phyloP scores from a whole-genome alignment of 2,329 filamentous ascomycete genomes.

The Beauveria rudraprayagi region DNA sequence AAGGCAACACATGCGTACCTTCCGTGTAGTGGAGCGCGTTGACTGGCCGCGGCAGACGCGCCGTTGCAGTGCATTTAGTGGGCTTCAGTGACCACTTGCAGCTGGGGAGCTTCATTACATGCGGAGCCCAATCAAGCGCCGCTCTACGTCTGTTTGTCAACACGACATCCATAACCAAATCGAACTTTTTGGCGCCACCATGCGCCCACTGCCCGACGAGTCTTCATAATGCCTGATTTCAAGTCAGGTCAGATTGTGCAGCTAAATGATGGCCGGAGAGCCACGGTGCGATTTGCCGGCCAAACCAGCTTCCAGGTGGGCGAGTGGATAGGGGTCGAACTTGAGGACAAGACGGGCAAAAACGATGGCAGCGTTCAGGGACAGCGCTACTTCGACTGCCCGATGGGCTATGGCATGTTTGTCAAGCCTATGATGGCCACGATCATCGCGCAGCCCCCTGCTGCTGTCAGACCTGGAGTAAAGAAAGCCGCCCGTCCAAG shows the following conservation, averaged over 20 bases:
- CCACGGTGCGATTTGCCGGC: conserved; percentile 73
- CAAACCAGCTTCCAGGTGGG: conserved; percentile 71
- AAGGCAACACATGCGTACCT: not conserved
- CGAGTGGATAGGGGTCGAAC: conserved; percentile 84
- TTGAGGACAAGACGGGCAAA: conserved; percentile 75
- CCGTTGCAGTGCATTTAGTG: not conserved
- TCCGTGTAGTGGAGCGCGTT: conserved; percentile 2
- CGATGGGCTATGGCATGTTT: conserved; percentile 73
- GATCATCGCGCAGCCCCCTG: conserved; percentile 43
- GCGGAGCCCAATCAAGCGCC: not conserved
- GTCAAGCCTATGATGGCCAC: conserved; percentile 64
- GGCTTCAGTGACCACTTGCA: not conserved
- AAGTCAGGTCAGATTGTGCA: conserved; percentile 66
- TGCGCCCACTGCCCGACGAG: conserved; percentile 22
- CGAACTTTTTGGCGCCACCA: conserved; percentile 19
- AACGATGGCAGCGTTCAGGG: conserved; percentile 91
- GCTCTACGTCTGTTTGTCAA: not conserved
- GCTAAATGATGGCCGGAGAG: conserved; percentile 70
- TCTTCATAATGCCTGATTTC: conserved; percentile 46
- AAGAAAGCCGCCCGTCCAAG: conserved; percentile 38
- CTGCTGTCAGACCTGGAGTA: conserved; percentile 30
- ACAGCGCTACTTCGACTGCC: conserved; percentile 81
- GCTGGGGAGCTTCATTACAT: not conserved
- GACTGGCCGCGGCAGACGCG: not conserved
- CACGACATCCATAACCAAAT: not conserved